Evolutionary conservation across 2,329 filamentous ascomycete genomes (phyloP), one percentile per base, ranked within the genome.

Genomic region (Colletotrichum truncatum): DNA sequence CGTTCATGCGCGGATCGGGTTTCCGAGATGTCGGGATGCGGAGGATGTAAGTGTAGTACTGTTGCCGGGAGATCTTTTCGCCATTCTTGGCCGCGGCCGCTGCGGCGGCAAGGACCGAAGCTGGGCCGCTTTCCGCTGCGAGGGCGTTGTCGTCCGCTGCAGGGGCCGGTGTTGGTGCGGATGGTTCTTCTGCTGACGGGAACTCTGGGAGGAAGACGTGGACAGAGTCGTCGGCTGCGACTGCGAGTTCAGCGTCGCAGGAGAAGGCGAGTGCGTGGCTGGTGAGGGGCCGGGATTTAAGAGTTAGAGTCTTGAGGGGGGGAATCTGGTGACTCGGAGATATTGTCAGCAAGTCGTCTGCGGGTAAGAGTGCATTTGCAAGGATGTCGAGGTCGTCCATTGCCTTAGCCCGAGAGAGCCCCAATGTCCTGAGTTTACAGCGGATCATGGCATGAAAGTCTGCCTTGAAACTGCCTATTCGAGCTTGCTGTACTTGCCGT

Each of bases 151-250:
- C 36, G 2, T 66, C 51, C 21, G 36, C 41, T 3, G 53, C 46
- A 6, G 62, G 26, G n/a, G 68, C 67, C 3, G 61, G 64, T 25
- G 25, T 64, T 21, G 12, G 30, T 9, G 55, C 3, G 21, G 39
- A 34, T 10, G 56, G 34, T 1, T 70, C 70, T 7, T 66, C 69
- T 5, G 54, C 63, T 9, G 71, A 60, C 0, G 73, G 70, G 60
- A 77, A 85, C 43, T 85, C 81, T 4, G 85, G 85, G 6, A 86
- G 71, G 63, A 81, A 85, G 48, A 87, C 73, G 68, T 83, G 78
- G 28, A 87, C 76, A 41, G 82, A 84, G 71, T 89, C 86, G 66
- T 87, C 84, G n/a, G 84, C 83, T 3, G 81, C 83, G 30, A 88
- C 79, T 32, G 86, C 86, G 5, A 89, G 77, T 70, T 88, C 86